Conservation (phyloP, 352 stramenopile genomes). For the Phytophthora agathidicida region DNA sequence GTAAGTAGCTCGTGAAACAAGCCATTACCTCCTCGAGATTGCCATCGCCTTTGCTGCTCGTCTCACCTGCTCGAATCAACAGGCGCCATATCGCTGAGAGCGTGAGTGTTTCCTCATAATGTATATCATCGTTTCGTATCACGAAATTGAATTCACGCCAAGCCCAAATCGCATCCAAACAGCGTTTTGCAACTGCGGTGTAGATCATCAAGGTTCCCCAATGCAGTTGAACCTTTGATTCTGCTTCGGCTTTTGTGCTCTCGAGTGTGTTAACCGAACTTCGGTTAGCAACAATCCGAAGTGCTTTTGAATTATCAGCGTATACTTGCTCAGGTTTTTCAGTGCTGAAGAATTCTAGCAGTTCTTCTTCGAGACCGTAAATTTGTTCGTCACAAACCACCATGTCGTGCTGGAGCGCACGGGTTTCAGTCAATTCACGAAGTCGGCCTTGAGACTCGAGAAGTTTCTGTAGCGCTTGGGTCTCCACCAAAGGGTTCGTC, state of each 20-base stretch:
- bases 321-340: slow-evolving; percentile 50
- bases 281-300: slow-evolving; percentile 68
- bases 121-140: not conserved
- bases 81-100: slow-evolving; percentile 51
- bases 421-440: slow-evolving; percentile 57
- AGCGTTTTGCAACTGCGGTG: slow-evolving; percentile 31
- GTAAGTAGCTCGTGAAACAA: slow-evolving; percentile 27
- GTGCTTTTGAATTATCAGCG: slow-evolving; percentile 48
- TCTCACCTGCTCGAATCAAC: slow-evolving; percentile 28
- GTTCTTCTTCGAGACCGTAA: slow-evolving; percentile 58
- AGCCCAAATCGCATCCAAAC: slow-evolving; percentile 38
- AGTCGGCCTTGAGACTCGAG: slow-evolving; percentile 36
- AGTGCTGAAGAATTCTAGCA: slow-evolving; percentile 63
- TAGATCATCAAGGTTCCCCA: slow-evolving; percentile 29
- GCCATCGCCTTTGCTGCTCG: slow-evolving; percentile 16
- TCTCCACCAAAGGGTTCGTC: slow-evolving; percentile 39
- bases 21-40: slow-evolving; percentile 29
- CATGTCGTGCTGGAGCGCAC: slow-evolving; percentile 50
- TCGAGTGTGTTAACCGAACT: slow-evolving; percentile 55
- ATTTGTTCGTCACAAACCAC: slow-evolving; percentile 62
- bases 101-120: not conserved
- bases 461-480: slow-evolving; percentile 37
- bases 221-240: slow-evolving; percentile 42
- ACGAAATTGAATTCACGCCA: slow-evolving; percentile 40
- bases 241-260: slow-evolving; percentile 43